A percentile compares a stretch with the other conserved stretches of the same genome.
phyloP scores from a whole-genome alignment of 2,329 filamentous ascomycete genomes.

The Tolypocladium paradoxum region DNA sequence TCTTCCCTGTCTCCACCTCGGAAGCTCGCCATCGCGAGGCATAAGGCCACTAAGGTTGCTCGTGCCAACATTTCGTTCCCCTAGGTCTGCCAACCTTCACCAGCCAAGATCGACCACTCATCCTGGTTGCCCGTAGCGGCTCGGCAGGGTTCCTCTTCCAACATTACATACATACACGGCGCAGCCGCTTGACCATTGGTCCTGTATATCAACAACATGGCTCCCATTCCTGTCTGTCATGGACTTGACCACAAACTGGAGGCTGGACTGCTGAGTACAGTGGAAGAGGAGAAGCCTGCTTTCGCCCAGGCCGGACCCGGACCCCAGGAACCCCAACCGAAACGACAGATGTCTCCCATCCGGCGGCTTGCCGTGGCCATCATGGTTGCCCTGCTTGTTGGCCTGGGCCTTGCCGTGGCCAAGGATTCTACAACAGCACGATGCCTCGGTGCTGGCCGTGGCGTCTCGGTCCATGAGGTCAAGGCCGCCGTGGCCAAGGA shows the following conservation, averaged over 20 bases:
- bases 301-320: conserved; percentile 3
- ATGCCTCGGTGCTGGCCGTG: neutral
- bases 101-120: neutral
- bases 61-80: neutral
- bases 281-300: conserved; percentile 11
- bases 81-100: neutral
- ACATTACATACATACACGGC: neutral
- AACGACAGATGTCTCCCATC: conserved; percentile 8
- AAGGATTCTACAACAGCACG: neutral
- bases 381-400: conserved; percentile 15
- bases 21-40: neutral
- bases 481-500: conserved; percentile 3
- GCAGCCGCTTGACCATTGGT: neutral
- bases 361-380: conserved; percentile 7
- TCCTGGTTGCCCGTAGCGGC: neutral
- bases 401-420: conserved; percentile 11
- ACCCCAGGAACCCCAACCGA: neutral
- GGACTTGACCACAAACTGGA: conserved; percentile 8
- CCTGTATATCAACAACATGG: conserved; percentile 5
- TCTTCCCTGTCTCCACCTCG: neutral
- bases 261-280: conserved; percentile 12
- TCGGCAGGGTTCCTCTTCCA: neutral
- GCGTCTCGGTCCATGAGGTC: neutral
- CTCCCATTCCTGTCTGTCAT: conserved; percentile 2
- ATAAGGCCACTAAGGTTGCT: neutral